Evolutionary conservation across 208 protist genomes (phyloP).

Genomic region (Trypanosoma rangeli): DNA sequence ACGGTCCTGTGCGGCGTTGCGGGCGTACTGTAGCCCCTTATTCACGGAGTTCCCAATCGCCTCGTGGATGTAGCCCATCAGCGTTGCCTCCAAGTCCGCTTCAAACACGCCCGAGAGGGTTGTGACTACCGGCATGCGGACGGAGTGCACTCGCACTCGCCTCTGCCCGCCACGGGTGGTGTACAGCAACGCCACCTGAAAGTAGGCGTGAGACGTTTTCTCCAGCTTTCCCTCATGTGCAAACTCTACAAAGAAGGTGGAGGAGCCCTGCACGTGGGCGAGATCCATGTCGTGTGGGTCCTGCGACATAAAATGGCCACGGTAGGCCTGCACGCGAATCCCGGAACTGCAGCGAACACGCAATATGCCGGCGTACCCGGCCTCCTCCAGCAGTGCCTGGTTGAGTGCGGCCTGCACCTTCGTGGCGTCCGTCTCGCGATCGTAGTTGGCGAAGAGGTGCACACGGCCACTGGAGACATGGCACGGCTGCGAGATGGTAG

Average conservation of each 20-base stretch:
- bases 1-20: conserved; percentile 44
- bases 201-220: conserved; percentile 66
- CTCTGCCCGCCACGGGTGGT: conserved; percentile 86
- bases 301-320: conserved; percentile 85
- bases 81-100: conserved; percentile 79
- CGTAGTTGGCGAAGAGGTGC: conserved; percentile 80
- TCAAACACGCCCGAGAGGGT: conserved; percentile 70
- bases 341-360: conserved; percentile 89
- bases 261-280: conserved; percentile 61
- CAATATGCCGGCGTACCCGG: conserved; percentile 91
- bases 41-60: conserved; percentile 62
- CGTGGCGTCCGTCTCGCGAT: conserved; percentile 56
- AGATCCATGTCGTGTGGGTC: conserved; percentile 91
- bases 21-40: conserved; percentile 70
- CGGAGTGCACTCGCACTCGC: conserved; percentile 89
- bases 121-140: conserved; percentile 53
- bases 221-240: conserved; percentile 85
- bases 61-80: conserved; percentile 64
- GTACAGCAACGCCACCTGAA: conserved; percentile 93
- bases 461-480: conserved; percentile 79
- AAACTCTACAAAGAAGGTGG: conserved; percentile 91
- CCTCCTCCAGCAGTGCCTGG: conserved; percentile 68
- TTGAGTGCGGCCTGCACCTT: conserved; percentile 60
- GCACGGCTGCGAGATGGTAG: conserved; percentile 81
- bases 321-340: conserved; percentile 78